Evolutionary conservation across 805 yeast genomes (phyloP), one percentile per base, ranked within the genome.

Genomic region (Peterozyma xylosa): DNA sequence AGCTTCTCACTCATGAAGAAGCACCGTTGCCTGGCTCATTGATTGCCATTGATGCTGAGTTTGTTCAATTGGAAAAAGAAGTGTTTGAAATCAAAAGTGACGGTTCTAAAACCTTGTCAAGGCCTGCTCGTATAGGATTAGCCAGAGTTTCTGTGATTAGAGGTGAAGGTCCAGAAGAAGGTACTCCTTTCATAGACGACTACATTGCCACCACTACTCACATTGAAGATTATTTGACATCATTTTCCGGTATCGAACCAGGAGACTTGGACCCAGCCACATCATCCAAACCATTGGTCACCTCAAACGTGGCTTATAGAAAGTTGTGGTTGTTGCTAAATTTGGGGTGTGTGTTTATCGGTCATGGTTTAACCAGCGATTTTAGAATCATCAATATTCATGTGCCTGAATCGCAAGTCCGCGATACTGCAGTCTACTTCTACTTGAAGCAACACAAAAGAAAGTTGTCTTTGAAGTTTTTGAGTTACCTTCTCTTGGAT

Each of bases 31-130:
- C 80, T 0, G 96, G 96, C 0, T 69, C 86, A 1, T 59, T 89
- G 35, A 81, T 91, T 15, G 99, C 98, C 0, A 83, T 93, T 45
- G 99, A 93, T 68, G 97, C 99, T 0, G 99, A 93, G 61, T 93
- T 95, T 70, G 98, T 93, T 2, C 75, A 81, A 30, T 59, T 90
- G 30, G 77, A 80, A 40, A 85, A 85, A 3, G 97, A 89, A 51
- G 78, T 82, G 48, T 74, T 78, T 37, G 97, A 90, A 55, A 75
- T 91, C 39, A 76, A 78, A 42, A 78, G 82, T 43, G 78, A 78
- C 48, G 97, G 98, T 0, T 55, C 71, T 5, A 80, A 81, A 49
- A 73, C 76, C 5, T 61, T 91, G 33, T 72, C 89, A 5, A 74
- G 80, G 47, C 97, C 99, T 0, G 80, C 80, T 40, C 74, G 76